These are phyloP conservation scores for Mimosa bimucronata DNA, from an alignment of 306 rosid species.

Conservation along the genomic window DNA sequence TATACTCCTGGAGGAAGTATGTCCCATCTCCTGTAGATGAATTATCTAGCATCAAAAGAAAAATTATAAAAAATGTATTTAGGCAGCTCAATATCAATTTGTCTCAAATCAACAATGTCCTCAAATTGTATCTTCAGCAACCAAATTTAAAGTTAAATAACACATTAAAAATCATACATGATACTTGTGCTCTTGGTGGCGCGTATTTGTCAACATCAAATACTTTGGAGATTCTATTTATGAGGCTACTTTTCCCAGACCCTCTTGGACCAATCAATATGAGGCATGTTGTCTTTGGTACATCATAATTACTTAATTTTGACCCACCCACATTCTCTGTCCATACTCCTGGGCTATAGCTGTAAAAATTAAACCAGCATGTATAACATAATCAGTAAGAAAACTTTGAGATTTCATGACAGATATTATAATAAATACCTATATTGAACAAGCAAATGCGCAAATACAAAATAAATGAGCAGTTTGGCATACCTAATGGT, in stretches of 20 bases:
- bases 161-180: constrained; percentile 55
- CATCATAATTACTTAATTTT: constrained; percentile 63
- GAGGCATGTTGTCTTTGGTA: constrained; percentile 73
- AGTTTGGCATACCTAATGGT: constrained; percentile 1
- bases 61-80: constrained; percentile 1
- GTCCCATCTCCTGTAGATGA: constrained; percentile 76
- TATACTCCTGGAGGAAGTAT: constrained; percentile 77
- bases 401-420: constrained; percentile 31
- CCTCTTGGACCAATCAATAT: constrained; percentile 80
- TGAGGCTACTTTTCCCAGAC: constrained; percentile 90
- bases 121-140: constrained; percentile 16
- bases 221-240: constrained; percentile 76
- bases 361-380: constrained; percentile 43
- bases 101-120: constrained; percentile 26
- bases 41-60: constrained; percentile 55
- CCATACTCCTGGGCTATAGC: constrained; percentile 87
- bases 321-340: constrained; percentile 53
- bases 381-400: constrained; percentile 31
- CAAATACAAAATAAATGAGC: not conserved
- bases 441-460: not conserved
- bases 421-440: not conserved
- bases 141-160: constrained; percentile 20
- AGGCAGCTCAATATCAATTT: constrained; percentile 9
- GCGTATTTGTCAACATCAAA: constrained; percentile 68
- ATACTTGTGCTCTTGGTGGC: constrained; percentile 82